Evolutionary conservation across 345 rosid genomes (phyloP), one percentile per base, ranked within the genome.

Genomic region (Rhodamnia rubescens): DNA sequence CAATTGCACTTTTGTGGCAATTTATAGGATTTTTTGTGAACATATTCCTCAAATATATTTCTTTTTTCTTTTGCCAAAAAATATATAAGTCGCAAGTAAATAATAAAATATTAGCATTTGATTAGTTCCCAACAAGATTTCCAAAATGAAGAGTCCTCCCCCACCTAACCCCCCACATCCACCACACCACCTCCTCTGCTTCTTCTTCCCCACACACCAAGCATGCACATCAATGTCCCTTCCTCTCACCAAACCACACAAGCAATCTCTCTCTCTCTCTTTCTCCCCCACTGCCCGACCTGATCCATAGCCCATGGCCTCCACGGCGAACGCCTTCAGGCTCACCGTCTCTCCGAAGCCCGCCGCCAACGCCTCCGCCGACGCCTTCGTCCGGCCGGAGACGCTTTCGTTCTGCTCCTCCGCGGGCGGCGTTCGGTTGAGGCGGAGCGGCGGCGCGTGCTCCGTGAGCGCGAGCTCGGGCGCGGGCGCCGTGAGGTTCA

Each of bases 271-370:
- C 53, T 50, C 84, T 29, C 83, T 81, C 88, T 50, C 57, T 51
- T 36, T 22, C 61, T 32, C 82, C 74, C 9, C 4, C 75, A 13
- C 74, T 12, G 14, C 80, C 21, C 59, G 10, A 74, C 84, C 11
- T 3, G 4, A 9, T 82, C 78, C 74, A 18, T 14, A 56, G 26
- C 29, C n/a, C 88, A 93, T 94, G 98, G 96, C 98, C 83, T 49
- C 89, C 83, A 27, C 93, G 10, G 85, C 95, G 16, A 90, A 87
- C 84, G 86, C 96, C 55, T 51, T 93, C 89, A 90, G 94, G 6
- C 88, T 89, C n/a, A 86, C 93, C 50, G 87, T 89, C 85, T 57
- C 95, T 42, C 88, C 89, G 85, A 85, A 83, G 51, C 84, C 81
- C 88, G 88, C 89, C 54, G 11, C 36, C 86, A 87, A 87, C 55